A percentile compares a stretch with the other conserved stretches of the same genome.
These are phyloP conservation scores for Jasminum sambac DNA, from an alignment of 257 asterid genomes.

Conservation along the genomic window DNA sequence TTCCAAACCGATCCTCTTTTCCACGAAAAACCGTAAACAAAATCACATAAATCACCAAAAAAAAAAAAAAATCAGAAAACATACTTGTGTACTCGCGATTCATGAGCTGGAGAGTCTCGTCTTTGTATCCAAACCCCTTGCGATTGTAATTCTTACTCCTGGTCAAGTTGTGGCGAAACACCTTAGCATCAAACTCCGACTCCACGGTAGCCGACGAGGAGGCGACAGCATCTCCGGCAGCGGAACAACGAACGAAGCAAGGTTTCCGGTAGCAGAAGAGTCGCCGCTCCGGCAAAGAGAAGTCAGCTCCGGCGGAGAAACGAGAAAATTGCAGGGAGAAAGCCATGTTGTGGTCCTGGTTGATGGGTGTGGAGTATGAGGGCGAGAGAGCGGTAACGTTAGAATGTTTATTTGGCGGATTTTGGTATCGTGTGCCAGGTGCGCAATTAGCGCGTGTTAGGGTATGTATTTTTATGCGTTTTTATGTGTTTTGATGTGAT, in stretches of 20 bases:
- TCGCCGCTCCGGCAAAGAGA: conserved; percentile 62
- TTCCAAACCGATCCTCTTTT: conserved; percentile 1
- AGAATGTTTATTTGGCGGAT: background rate
- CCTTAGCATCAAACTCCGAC: conserved; percentile 75
- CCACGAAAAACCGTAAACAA: background rate
- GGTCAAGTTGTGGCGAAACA: conserved; percentile 77
- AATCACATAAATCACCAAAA: background rate
- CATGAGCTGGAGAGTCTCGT: conserved; percentile 75
- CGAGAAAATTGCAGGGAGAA: conserved; percentile 72
- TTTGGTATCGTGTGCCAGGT: background rate
- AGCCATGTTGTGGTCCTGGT: conserved; percentile 47
- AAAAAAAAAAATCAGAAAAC: conserved; percentile 17
- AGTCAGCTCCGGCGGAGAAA: conserved; percentile 42
- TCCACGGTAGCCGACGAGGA: conserved; percentile 39
- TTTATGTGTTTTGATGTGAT: background rate
- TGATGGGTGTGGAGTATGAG: background rate
- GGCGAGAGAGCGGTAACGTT: background rate
- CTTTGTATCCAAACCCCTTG: conserved; percentile 82
- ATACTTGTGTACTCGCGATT: conserved; percentile 82
- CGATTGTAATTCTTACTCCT: conserved; percentile 90
- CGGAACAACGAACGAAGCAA: conserved; percentile 59
- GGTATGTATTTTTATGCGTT: background rate
- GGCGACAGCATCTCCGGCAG: conserved; percentile 53
- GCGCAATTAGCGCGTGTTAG: too few species aligned
- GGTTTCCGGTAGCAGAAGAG: conserved; percentile 46